A percentile compares a stretch with the other conserved stretches of the same genome.
Conservation (phyloP, 1,284 basidiomycete species). For the Microbotryum scabiosae region DNA sequence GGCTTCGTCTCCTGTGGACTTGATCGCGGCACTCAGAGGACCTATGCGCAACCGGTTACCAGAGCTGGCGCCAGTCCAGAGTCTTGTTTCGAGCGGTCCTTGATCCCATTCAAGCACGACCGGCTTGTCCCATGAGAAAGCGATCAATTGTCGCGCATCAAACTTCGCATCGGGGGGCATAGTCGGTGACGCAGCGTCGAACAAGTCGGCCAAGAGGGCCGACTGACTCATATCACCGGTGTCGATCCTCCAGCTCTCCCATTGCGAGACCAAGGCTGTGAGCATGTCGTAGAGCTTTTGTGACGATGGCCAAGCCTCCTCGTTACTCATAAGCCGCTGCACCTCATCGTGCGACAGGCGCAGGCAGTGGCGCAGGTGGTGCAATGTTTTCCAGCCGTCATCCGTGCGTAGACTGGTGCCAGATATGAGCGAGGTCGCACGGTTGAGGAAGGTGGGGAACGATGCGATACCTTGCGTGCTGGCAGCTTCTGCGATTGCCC, state of each 20-base stretch:
- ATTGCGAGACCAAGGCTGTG: constrained; percentile 10
- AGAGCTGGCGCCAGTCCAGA: constrained; percentile 9
- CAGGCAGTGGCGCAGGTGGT: constrained; percentile 53
- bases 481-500: constrained; percentile 23
- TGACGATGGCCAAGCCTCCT: not conserved
- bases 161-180: not conserved
- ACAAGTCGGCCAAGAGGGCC: constrained; percentile 11
- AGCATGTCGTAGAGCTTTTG: not conserved
- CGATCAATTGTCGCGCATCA: not conserved
- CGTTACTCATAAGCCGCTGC: not conserved
- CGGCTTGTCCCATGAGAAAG: constrained; percentile 1
- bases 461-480: constrained; percentile 27
- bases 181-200: not conserved
- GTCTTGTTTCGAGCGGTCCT: constrained; percentile 3
- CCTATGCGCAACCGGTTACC: constrained; percentile 13
- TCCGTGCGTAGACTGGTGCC: constrained; percentile 58
- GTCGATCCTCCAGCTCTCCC: constrained; percentile 28
- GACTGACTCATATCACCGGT: constrained; percentile 14
- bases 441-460: constrained; percentile 63
- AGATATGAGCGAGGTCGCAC: constrained; percentile 67
- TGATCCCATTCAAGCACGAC: constrained; percentile 5
- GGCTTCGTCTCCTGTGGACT: constrained; percentile 5
- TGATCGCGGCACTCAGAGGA: constrained; percentile 11
- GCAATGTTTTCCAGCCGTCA: constrained; percentile 57
- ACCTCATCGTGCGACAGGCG: not conserved